Evolutionary conservation across 2,329 filamentous ascomycete species (phyloP).

Genomic region (Xylariaceae sp.): DNA sequence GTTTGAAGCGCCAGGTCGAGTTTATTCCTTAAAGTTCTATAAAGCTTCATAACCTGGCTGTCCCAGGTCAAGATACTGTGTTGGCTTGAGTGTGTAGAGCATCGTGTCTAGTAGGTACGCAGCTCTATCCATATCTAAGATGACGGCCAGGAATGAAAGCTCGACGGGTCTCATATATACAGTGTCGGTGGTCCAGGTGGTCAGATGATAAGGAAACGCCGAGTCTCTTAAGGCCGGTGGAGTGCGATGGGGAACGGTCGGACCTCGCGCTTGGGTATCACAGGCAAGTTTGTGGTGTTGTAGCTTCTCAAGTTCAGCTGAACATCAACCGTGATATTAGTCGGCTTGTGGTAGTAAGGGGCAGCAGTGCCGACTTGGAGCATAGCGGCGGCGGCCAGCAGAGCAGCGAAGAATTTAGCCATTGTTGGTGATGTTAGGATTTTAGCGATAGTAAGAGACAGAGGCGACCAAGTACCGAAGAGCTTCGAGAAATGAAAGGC

Average conservation of each 20-base stretch:
- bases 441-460: slow-evolving; percentile 18
- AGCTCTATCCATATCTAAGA: background rate
- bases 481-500: slow-evolving; percentile 17
- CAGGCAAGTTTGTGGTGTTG: slow-evolving; percentile 25
- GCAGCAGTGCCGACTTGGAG: slow-evolving; percentile 36
- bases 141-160: background rate
- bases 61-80: background rate
- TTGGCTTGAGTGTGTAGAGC: background rate
- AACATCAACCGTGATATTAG: slow-evolving; percentile 17
- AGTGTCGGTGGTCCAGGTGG: background rate
- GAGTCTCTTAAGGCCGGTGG: slow-evolving; percentile 31
- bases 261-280: slow-evolving; percentile 28
- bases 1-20: background rate
- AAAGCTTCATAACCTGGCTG: background rate
- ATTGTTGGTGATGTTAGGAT: slow-evolving; percentile 27
- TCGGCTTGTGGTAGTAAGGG: slow-evolving; percentile 26
- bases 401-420: slow-evolving; percentile 39
- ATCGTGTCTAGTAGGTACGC: background rate
- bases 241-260: slow-evolving; percentile 36
- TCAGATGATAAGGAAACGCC: background rate
- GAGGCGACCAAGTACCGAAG: slow-evolving; percentile 19
- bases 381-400: slow-evolving; percentile 37
- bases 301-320: slow-evolving; percentile 7
- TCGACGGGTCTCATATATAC: slow-evolving; percentile 15
- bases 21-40: background rate